These are phyloP conservation scores for Chloropicon primus DNA, from an alignment of 139 green algal species.

Conservation along the genomic window DNA sequence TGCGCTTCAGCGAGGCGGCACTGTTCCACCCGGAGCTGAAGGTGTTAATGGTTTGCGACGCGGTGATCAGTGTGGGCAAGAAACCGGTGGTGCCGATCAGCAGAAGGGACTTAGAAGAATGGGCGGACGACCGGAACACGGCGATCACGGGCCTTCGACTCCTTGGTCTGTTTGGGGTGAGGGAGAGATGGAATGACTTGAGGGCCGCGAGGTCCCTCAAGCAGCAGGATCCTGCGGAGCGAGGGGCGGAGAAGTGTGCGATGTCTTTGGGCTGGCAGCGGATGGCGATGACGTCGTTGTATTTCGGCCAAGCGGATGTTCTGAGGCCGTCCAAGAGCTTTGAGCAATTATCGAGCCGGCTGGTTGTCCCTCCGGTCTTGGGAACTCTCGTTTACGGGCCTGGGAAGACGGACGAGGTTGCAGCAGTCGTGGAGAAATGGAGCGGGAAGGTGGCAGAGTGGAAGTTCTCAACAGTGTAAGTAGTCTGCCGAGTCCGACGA, in stretches of 20 bases:
- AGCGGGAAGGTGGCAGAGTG: not conserved
- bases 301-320: conserved; percentile 5
- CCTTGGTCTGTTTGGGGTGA: conserved; percentile 2
- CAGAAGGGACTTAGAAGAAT: not conserved
- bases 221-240: not conserved
- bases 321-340: conserved; percentile 1
- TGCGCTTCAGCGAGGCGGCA: conserved; percentile 6
- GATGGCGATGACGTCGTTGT: conserved; percentile 1
- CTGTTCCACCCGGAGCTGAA: not conserved
- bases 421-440: not conserved
- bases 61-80: not conserved
- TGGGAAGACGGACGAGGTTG: not conserved
- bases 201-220: not conserved
- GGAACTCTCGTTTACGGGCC: conserved; percentile 1
- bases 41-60: conserved; percentile 1
- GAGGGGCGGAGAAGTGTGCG: not conserved
- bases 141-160: conserved; percentile 3
- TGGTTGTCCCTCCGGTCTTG: conserved; percentile 3
- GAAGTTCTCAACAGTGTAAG: not conserved
- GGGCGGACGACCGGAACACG: conserved; percentile 5
- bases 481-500: too few species aligned
- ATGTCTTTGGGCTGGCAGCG: conserved; percentile 5
- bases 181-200: not conserved
- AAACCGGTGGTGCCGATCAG: not conserved
- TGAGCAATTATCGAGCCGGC: not conserved